phyloP scores from a whole-genome alignment of 345 rosid genomes.

The Citrus sinensis region DNA sequence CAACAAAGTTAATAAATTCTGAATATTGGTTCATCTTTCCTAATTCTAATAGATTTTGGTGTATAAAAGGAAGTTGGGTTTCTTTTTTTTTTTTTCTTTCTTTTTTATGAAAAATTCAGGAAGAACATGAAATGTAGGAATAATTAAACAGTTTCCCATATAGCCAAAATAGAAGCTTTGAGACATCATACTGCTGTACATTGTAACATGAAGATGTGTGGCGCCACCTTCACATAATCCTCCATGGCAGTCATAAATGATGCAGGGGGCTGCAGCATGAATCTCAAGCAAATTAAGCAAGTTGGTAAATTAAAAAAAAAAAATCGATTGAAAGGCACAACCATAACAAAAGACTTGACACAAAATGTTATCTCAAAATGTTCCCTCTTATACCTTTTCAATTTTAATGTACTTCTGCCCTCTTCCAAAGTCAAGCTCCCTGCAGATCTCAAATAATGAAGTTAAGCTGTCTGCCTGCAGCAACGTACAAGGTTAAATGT shows the following conservation, averaged over 20 bases:
- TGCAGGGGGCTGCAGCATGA: slow-evolving; percentile 29
- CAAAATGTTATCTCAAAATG: not conserved
- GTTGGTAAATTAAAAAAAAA: not conserved
- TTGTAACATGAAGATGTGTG: slow-evolving; percentile 12
- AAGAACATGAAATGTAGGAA: no score
- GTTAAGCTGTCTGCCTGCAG: slow-evolving; percentile 31
- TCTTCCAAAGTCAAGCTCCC: slow-evolving; percentile 15
- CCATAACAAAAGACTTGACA: no score
- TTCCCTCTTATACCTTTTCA: slow-evolving; percentile 20
- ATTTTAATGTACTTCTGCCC: slow-evolving; percentile 27
- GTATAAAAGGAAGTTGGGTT: no score
- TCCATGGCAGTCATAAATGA: slow-evolving; percentile 37
- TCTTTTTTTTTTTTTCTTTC: no score
- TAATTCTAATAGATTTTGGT: no score
- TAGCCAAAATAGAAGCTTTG: not conserved
- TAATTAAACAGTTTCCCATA: no score
- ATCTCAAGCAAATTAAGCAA: slow-evolving; percentile 2
- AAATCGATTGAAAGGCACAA: not conserved
- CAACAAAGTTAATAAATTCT: no score
- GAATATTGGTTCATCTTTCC: no score
- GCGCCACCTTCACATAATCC: slow-evolving; percentile 30
- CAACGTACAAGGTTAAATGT: not conserved
- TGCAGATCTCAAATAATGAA: slow-evolving; percentile 35
- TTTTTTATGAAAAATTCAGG: no score
- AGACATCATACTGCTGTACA: slow-evolving; percentile 19